These are phyloP conservation scores for Talaromyces proteolyticus DNA, from an alignment of 495 filamentous ascomycete genomes.

Conservation along the genomic window DNA sequence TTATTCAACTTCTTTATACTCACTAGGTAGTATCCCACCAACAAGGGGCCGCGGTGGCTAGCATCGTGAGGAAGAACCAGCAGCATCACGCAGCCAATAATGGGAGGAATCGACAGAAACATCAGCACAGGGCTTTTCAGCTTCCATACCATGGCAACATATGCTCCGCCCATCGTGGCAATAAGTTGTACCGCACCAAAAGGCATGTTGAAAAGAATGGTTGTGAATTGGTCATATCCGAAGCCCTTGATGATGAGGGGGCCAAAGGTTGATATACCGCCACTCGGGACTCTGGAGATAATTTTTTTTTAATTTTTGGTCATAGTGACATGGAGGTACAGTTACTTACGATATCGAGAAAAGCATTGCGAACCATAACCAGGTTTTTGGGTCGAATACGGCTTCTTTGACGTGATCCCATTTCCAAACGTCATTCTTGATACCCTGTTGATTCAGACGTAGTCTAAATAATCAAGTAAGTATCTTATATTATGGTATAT, in stretches of 20 bases:
- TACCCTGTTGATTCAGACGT: slow-evolving; percentile 60
- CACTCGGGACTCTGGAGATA: slow-evolving; percentile 46
- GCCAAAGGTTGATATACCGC: slow-evolving; percentile 58
- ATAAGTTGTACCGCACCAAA: slow-evolving; percentile 57
- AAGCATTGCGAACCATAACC: slow-evolving; percentile 60
- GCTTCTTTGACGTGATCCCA: slow-evolving; percentile 60
- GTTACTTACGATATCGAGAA: slow-evolving; percentile 36
- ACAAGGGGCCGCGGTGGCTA: slow-evolving; percentile 38
- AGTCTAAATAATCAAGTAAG: slow-evolving; percentile 21
- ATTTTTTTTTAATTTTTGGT: slow-evolving; percentile 15
- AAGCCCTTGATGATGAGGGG: slow-evolving; percentile 59
- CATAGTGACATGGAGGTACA: not conserved
- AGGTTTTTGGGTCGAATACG: slow-evolving; percentile 58
- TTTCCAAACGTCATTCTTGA: slow-evolving; percentile 51
- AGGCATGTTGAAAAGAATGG: slow-evolving; percentile 61
- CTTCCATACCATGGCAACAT: slow-evolving; percentile 43
- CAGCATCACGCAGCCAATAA: slow-evolving; percentile 50
- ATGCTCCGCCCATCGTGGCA: slow-evolving; percentile 52
- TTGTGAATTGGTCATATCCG: slow-evolving; percentile 52
- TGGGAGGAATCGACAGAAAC: slow-evolving; percentile 49
- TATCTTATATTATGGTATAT: not conserved
- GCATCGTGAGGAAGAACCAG: slow-evolving; percentile 40
- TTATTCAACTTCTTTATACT: not conserved
- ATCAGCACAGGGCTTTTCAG: slow-evolving; percentile 53
- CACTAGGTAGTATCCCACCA: slow-evolving; percentile 54